Conservation (phyloP, 805 yeast species). For the Zygosaccharomyces bailii region DNA sequence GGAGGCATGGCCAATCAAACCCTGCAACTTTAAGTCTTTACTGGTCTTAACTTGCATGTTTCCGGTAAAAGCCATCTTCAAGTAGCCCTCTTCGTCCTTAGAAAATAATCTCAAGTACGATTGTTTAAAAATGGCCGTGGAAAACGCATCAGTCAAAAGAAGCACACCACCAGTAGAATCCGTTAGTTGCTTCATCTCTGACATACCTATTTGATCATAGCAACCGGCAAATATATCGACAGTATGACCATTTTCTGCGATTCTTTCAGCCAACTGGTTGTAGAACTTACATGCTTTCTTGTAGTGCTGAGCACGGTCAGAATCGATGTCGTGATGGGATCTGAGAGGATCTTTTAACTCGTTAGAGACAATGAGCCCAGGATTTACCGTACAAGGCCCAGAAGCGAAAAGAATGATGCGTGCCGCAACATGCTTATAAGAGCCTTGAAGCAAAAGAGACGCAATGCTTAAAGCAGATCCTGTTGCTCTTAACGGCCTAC, state of each 20-base stretch:
- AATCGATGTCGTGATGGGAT: constrained; percentile 95
- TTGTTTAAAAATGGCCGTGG: constrained; percentile 91
- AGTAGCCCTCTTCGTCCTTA: constrained; percentile 82
- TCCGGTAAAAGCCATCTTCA: constrained; percentile 89
- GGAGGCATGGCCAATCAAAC: constrained; percentile 90
- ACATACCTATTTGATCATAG: constrained; percentile 92
- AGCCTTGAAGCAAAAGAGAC: constrained; percentile 71
- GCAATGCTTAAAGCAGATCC: constrained; percentile 92
- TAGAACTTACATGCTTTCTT: constrained; percentile 82
- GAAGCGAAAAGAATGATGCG: constrained; percentile 87
- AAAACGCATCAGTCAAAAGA: constrained; percentile 86
- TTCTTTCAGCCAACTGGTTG: constrained; percentile 67
- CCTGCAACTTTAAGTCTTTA: constrained; percentile 82
- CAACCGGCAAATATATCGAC: constrained; percentile 93
- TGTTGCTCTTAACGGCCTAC: constrained; percentile 85
- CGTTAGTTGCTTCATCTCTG: constrained; percentile 85
- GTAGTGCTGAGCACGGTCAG: constrained; percentile 82
- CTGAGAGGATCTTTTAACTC: constrained; percentile 94
- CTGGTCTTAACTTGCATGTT: constrained; percentile 83
- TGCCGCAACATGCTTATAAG: constrained; percentile 82
- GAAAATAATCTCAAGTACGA: constrained; percentile 78
- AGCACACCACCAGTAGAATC: constrained; percentile 88
- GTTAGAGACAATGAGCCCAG: constrained; percentile 89
- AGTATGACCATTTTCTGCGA: constrained; percentile 70
- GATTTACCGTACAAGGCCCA: constrained; percentile 92